Base-by-base conservation (phyloP, 2,329 filamentous ascomycete genomes). In the Scopulariopsis brevicaulis region DNA sequence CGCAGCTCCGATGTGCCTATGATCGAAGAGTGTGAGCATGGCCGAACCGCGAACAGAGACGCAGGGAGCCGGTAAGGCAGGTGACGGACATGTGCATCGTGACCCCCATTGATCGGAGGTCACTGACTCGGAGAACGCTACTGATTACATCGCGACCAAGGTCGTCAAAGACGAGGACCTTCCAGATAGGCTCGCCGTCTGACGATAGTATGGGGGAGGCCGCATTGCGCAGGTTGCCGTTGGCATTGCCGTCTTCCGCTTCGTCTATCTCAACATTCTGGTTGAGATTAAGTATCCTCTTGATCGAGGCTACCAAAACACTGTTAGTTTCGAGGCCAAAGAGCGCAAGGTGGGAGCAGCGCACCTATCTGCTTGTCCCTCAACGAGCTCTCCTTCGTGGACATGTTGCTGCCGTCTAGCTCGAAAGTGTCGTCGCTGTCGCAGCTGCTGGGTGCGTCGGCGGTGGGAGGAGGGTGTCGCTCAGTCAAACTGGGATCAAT, bases 261-360 rank as follows among this genome's bases (percentile, higher is more conserved):
- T 82, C 78, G 64, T 80, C 79, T 59, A 80, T 70, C 63, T 82
- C 68, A 74, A 80, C 61, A 74, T 83, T 80, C 67, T 94, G 86
- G 73, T 99, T 99, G 64, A 99, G 78, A 71, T 96, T 97, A 64
- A 99, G 83, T 67, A 99, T 91, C 73, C 90, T 93, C 77, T 96
- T 91, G 67, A 99, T 90, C 20, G 93, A 93, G 55, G 87, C 92
- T 96, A 63, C 46, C 63, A 11, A 28, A 5, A 35, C 15, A 11
- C 24, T 34, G 24, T 50, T 48, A 56, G 35, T 24, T n/a, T 22
- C n/a, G n/a, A 11, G 46, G n/a, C n/a, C 7, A 24, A 14, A 24
- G 46, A 2, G n/a, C 8, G n/a, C 20, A 6, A 14, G 7, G 46
- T 12, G 4, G 7, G 11, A 24, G n/a, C 20, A 50, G 51, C 24